Conservation (phyloP, 2,329 filamentous ascomycete species). For the Xylariaceae sp. region DNA sequence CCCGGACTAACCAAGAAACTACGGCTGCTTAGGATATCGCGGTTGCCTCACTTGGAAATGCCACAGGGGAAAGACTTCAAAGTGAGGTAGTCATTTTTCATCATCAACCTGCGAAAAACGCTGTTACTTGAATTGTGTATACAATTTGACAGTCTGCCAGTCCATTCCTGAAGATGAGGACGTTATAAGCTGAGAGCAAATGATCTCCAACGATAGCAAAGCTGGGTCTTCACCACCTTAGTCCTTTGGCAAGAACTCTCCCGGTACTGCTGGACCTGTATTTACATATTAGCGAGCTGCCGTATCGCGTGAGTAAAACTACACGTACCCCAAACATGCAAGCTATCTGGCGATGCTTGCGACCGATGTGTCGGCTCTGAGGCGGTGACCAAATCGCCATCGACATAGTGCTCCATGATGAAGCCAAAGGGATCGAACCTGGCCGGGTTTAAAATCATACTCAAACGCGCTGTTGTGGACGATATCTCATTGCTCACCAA, state of each 20-base stretch:
- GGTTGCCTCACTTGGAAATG: too few species aligned
- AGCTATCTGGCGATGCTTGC: constrained; percentile 34
- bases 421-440: constrained; percentile 60
- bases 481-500: constrained; percentile 58
- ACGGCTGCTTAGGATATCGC: too few species aligned
- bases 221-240: background rate
- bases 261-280: constrained; percentile 22
- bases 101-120: too few species aligned
- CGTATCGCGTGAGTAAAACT: background rate
- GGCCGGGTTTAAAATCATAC: constrained; percentile 3
- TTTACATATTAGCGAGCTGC: constrained; percentile 2
- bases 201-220: too few species aligned
- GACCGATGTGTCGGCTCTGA: constrained; percentile 43
- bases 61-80: too few species aligned
- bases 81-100: too few species aligned
- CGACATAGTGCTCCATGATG: constrained; percentile 67
- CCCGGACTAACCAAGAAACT: too few species aligned
- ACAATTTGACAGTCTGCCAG: too few species aligned
- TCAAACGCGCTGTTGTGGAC: background rate
- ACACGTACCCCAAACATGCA: constrained; percentile 41
- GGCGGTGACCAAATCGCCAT: constrained; percentile 61
- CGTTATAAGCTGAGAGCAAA: too few species aligned
- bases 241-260: constrained; percentile 16
- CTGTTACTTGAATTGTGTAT: too few species aligned
- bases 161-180: too few species aligned